A percentile compares a stretch with the other conserved stretches of the same genome.
Evolutionary conservation across 768 basidiomycete genomes (phyloP).

Genomic region (Mycena galericulata): DNA sequence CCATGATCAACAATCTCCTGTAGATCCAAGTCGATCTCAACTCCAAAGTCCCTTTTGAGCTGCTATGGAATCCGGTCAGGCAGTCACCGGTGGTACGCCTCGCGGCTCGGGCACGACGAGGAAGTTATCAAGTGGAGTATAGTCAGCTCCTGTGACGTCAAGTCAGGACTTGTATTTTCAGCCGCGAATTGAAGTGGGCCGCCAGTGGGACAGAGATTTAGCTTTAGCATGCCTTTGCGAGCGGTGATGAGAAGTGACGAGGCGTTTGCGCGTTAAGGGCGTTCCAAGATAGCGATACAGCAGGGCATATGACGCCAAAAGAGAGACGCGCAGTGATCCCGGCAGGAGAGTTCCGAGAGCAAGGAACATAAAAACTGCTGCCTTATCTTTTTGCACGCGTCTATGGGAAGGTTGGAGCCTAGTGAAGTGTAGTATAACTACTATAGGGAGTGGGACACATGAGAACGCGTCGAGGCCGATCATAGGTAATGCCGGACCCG

Average conservation of each 20-base stretch:
- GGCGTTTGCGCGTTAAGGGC: conserved; percentile 1
- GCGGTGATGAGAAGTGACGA: neutral
- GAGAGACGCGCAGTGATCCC: neutral
- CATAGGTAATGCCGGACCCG: neutral
- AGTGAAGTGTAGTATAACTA: no score
- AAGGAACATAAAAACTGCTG: neutral
- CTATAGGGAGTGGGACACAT: no score
- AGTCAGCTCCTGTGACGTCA: no score
- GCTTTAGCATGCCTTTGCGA: neutral
- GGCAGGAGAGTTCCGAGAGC: neutral
- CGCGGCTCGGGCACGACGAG: no score
- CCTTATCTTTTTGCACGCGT: conserved; percentile 3
- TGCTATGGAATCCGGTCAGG: no score
- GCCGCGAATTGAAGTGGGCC: neutral
- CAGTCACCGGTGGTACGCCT: no score
- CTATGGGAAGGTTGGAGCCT: conserved; percentile 10
- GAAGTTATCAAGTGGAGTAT: no score
- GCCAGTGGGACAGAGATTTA: neutral
- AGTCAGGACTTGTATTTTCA: neutral
- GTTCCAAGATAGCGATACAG: neutral
- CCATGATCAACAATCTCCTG: no score
- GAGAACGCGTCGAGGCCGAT: neutral
- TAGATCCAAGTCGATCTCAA: no score
- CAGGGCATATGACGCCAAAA: neutral
- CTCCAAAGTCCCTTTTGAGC: no score